Conservation (phyloP, 2,329 filamentous ascomycete species). For the Diaporthe citri region DNA sequence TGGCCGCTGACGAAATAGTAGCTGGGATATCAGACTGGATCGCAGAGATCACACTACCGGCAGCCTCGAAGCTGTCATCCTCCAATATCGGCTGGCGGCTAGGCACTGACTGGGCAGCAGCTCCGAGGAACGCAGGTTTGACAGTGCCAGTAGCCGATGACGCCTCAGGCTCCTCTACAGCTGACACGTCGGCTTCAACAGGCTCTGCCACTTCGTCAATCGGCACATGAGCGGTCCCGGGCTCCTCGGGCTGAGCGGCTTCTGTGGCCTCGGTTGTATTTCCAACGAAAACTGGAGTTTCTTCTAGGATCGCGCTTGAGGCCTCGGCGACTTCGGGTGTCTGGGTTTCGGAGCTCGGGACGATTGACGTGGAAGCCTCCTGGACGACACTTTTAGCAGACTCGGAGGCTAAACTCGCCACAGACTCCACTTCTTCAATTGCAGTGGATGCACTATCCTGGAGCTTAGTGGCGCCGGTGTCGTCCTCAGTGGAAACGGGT, state of each 20-base stretch:
- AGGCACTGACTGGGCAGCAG: conserved; percentile 63
- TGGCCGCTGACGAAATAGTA: conserved; percentile 44
- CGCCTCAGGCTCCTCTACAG: conserved; percentile 41
- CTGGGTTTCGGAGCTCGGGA: conserved; percentile 33
- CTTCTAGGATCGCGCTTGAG: conserved; percentile 46
- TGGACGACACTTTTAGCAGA: conserved; percentile 10
- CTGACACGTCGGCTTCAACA: conserved; percentile 27
- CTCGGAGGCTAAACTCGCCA: not conserved
- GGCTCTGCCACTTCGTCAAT: conserved; percentile 42
- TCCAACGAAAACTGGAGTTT: conserved; percentile 49
- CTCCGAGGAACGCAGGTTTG: conserved; percentile 64
- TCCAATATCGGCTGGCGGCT: conserved; percentile 63
- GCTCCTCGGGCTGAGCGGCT: conserved; percentile 43
- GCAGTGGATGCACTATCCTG: not conserved
- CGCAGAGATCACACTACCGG: conserved; percentile 51
- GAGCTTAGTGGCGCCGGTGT: conserved; percentile 45
- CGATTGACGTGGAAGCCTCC: conserved; percentile 39
- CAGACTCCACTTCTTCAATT: not conserved
- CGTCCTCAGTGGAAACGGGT: conserved; percentile 45
- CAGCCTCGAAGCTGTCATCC: conserved; percentile 57
- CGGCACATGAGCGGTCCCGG: conserved; percentile 39
- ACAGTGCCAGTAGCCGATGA: conserved; percentile 50
- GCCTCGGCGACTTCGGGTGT: conserved; percentile 35
- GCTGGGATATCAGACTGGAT: conserved; percentile 51
- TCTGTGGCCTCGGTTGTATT: conserved; percentile 45